Evolutionary conservation across 1,139 yeast genomes (phyloP), one percentile per base, ranked within the genome.

Genomic region (Yamadazyma dendronema): DNA sequence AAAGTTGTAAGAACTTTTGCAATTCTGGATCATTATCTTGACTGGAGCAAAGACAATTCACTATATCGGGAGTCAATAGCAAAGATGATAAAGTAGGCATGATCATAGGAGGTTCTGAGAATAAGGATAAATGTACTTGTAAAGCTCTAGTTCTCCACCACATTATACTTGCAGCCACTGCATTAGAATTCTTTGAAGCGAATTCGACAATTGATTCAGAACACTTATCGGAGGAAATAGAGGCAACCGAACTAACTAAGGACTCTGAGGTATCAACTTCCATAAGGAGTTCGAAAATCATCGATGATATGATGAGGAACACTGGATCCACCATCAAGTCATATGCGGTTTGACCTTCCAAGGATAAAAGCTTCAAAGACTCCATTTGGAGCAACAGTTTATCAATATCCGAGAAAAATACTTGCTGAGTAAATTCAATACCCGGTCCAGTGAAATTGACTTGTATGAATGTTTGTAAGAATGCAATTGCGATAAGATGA

Each of bases 391-490:
- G 38, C 4, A 43, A 22, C 6, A 47, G 38, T 2, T 56, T 48
- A 49, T 69, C 71, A 17, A 60, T 47, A 1, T 46, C 47, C 1
- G 60, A 53, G 41, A 69, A 67, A 39, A 62, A 59, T 38, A 65
- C 44, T 2, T 67, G 62, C 3, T 57, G 52, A 2, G 67, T 53
- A 27, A 65, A 53, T 1, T 69, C 67, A 0, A 80, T 54, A 17
- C 72, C 71, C 2, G 97, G 97, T 3, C 97, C 97, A 0, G 96
- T 87, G 55, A 74, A 86, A 56, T 90, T 90, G 37, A 76, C 62
- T 54, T 88, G 96, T 16, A 85, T 63, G 53, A 84, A 90, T 2
- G 77, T 57, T 52, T 88, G 89, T 27, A 88, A 63, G 4, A 79
- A 62, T 1, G 84, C 71, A 38, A 83, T 65, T 4, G 84, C 86